Percentiles rank a stretch among this genome's conserved stretches.
Evolutionary conservation across 2,329 filamentous ascomycete species (phyloP).

Genomic region (Thelonectria olida): DNA sequence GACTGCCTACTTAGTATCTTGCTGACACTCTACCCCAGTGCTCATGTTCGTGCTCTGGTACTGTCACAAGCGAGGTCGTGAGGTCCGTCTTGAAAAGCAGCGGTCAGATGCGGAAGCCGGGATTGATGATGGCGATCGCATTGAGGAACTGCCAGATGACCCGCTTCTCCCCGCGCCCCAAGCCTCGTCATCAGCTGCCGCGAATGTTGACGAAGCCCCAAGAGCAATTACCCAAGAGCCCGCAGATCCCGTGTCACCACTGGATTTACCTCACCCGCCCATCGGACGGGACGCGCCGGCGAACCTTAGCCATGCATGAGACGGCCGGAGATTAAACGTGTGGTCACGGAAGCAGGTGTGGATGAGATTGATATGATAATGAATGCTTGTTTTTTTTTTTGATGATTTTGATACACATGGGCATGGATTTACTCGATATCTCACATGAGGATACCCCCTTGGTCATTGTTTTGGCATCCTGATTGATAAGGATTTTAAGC

Average conservation of each 20-base stretch:
- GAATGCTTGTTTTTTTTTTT: conserved; percentile 13
- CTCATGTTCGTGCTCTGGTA: conserved; percentile 97
- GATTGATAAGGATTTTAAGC: background rate
- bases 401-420: conserved; percentile 12
- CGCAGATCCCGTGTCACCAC: conserved; percentile 20
- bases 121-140: conserved; percentile 50
- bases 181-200: conserved; percentile 1
- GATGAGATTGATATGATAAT: conserved; percentile 17
- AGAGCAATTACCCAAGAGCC: background rate
- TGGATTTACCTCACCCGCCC: conserved; percentile 21
- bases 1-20: background rate
- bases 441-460: conserved; percentile 14
- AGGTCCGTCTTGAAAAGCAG: conserved; percentile 78
- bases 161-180: conserved; percentile 51
- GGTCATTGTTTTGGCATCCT: background rate
- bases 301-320: conserved; percentile 1
- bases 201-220: background rate
- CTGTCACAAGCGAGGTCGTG: conserved; percentile 92
- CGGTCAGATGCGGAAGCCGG: conserved; percentile 46
- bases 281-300: conserved; percentile 19
- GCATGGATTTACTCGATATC: conserved; percentile 10
- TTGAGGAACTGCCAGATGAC: conserved; percentile 62
- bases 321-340: conserved; percentile 18
- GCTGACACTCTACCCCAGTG: conserved; percentile 58
- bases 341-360: background rate